These are phyloP conservation scores for Sinapis alba DNA, from an alignment of 441 rosid genomes.

Conservation along the genomic window DNA sequence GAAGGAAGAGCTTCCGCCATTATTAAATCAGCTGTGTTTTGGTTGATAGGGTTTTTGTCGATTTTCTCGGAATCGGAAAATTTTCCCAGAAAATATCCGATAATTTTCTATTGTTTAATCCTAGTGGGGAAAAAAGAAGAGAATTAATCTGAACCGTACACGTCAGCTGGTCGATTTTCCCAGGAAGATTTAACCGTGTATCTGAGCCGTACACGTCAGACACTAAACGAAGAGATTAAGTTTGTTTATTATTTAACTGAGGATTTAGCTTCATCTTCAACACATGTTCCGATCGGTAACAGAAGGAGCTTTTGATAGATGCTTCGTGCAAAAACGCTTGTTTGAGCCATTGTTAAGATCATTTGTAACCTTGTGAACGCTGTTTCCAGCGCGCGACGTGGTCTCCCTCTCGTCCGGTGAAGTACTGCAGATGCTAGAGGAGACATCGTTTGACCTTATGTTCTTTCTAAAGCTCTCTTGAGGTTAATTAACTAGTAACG, in stretches of 20 bases:
- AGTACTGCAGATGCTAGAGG: no score
- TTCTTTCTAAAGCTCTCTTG: no score
- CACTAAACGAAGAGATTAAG: background rate
- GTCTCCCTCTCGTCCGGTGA: no score
- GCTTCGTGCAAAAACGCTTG: no score
- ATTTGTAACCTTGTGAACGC: no score
- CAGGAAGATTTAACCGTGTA: background rate
- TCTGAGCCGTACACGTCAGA: background rate
- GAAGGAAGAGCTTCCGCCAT: slow-evolving; percentile 63
- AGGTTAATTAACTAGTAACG: no score
- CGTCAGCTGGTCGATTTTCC: slow-evolving; percentile 34
- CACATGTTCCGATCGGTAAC: no score
- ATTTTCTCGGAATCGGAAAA: slow-evolving; percentile 6
- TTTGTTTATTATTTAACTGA: background rate
- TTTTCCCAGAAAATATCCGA: slow-evolving; percentile 17
- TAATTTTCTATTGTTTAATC: background rate
- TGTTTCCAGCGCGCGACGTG: no score
- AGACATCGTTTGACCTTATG: no score
- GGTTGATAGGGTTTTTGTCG: slow-evolving; percentile 16
- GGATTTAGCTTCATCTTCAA: background rate
- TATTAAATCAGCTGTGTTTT: background rate
- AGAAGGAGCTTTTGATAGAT: no score
- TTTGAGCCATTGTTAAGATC: no score
- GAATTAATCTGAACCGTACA: slow-evolving; percentile 54
- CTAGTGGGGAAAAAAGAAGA: background rate